phyloP scores from a whole-genome alignment of 352 stramenopile species.

The Phytophthora vignae region DNA sequence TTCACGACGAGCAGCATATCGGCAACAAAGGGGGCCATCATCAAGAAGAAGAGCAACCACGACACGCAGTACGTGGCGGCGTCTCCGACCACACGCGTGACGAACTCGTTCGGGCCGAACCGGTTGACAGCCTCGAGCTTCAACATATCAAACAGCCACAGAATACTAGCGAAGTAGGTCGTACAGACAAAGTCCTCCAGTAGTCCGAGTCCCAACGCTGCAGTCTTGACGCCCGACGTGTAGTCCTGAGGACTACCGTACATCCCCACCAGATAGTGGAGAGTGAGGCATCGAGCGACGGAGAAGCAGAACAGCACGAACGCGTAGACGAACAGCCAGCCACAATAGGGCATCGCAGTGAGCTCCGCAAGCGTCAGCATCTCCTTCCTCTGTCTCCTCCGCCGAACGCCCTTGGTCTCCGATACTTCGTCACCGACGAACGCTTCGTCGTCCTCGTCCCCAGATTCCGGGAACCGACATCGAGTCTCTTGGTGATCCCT shows the following conservation, averaged over 20 bases:
- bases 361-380: slow-evolving; percentile 7
- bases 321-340: slow-evolving; percentile 32
- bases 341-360: slow-evolving; percentile 15
- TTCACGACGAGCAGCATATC: slow-evolving; percentile 46
- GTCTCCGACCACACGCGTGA: slow-evolving; percentile 1
- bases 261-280: slow-evolving; percentile 28
- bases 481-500: slow-evolving; percentile 21
- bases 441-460: neutral
- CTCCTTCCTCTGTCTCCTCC: neutral
- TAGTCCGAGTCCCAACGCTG: slow-evolving; percentile 29
- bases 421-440: neutral
- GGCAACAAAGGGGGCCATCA: slow-evolving; percentile 36
- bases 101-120: neutral
- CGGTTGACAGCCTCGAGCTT: neutral
- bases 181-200: slow-evolving; percentile 41
- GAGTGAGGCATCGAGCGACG: slow-evolving; percentile 11
- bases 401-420: slow-evolving; percentile 18
- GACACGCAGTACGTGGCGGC: slow-evolving; percentile 16
- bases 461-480: slow-evolving; percentile 22
- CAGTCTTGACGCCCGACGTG: slow-evolving; percentile 19
- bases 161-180: slow-evolving; percentile 25
- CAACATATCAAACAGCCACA: slow-evolving; percentile 34
- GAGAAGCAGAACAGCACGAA: slow-evolving; percentile 32
- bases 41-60: slow-evolving; percentile 29
- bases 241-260: slow-evolving; percentile 28